Evolutionary conservation across 1,284 basidiomycete genomes (phyloP), one percentile per base, ranked within the genome.

Genomic region (Ganoderma lucidum): DNA sequence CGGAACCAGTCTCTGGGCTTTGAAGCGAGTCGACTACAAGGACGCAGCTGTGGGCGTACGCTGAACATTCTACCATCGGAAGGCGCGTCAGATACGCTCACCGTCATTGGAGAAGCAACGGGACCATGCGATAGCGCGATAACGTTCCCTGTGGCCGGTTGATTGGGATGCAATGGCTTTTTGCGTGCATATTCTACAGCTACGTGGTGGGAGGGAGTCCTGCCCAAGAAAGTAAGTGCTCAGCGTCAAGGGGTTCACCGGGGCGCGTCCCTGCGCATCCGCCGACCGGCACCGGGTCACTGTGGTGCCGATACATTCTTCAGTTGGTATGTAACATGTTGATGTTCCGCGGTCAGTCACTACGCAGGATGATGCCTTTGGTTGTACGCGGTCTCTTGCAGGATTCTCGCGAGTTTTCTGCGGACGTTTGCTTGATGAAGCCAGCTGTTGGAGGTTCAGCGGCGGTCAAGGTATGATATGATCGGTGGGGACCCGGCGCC

Each of bases 141-240:
- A 51, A 23, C 48, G 48, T 44, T n/a, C 23, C 19, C 48, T 51
- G 23, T 56, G 30, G 17, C 30, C 53, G 6, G 14, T 32, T 10
- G 30, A 14, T 56, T 56, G 53, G 53, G 30, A 56, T 53, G 58
- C 6, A 28, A 17, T 67, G 66, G 9, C 61, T 56, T 48, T 58
- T 63, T 58, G 61, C 30, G 61, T 42, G 55, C 39, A 58, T 19
- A 63, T 44, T 45, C 53, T 6, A 32, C 9, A 28, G 37, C 39
- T 59, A n/a, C 44, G 62, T 32, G 45, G 45, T 48, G 23, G 62
- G 62, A 56, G 53, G 35, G 53, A 56, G 28, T 35, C 53, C 53
- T 56, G 53, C 53, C 23, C 28, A 32, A 56, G 53, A 32, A 32
- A 56, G 53, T 30, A 56, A 56, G 30, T 35, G 4, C 17, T 51